Base-by-base conservation (phyloP, 2,329 filamentous ascomycete species). In the Sarocladiaceae sp. region DNA sequence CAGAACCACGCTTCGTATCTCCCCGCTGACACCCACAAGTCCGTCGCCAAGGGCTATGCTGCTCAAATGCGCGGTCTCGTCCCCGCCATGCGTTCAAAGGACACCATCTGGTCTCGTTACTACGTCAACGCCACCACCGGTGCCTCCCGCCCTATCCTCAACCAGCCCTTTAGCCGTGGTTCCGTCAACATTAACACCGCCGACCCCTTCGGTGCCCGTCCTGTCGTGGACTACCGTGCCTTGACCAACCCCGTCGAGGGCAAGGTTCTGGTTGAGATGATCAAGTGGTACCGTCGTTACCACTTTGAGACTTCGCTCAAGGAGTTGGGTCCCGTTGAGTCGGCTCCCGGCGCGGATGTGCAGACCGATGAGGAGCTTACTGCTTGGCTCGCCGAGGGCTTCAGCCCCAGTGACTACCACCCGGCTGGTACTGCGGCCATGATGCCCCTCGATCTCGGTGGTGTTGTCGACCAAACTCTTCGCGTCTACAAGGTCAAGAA, bases 401-500 rank as follows among this genome's bases (percentile, higher is more conserved):
- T 35, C 46, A 52, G 31, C 15, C 52, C 62, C 0, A 63, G 57
- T 31, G 48, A 60, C 50, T 52, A 66, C 52, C 50, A 64, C 52
- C 58, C 62, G 29, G 62, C 58, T 53, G 61, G 59, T 1, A 65
- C 62, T 5, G 64, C 64, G 29, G 59, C 64, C 1, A 68, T 70
- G 67, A 57, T 70, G 53, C 65, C 64, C 1, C 53, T 55, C 35
- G 58, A 62, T 13, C 56, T 62, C 33, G 66, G 66, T 3, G 67
- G 68, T 11, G 68, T 71, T 18, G 66, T 71, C 1, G 63, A 66
- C 44, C 55, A 58, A 5, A 54, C 59, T 15, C 53, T 71, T 49
- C 59, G 55, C 36, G 68, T 71, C 4, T 66, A 70, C 42, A 66
- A 68, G 2, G 60, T 66, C 7, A 55, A 61, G 22, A 60, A 61